Evolutionary conservation across 257 asterid genomes (phyloP).

Genomic region (Plantago elongata): DNA sequence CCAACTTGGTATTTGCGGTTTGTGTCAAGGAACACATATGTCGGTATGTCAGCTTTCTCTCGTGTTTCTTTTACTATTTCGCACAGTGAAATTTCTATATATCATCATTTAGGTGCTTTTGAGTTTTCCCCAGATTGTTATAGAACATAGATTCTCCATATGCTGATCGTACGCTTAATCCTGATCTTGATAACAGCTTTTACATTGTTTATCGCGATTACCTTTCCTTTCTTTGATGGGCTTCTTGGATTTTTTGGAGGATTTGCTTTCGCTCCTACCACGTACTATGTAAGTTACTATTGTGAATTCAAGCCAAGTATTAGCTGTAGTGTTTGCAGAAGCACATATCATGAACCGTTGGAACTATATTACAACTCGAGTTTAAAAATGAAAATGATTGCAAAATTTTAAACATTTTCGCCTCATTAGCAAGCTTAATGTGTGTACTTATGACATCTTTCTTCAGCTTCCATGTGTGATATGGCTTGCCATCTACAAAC

Average conservation of each 20-base stretch:
- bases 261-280: constrained; percentile 31
- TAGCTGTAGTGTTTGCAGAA: too few species aligned
- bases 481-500: constrained; percentile 43
- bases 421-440: background rate
- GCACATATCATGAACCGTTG: too few species aligned
- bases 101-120: too few species aligned
- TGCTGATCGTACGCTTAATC: background rate
- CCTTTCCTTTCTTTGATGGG: constrained; percentile 32
- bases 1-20: constrained; percentile 28
- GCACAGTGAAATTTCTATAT: too few species aligned
- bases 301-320: too few species aligned
- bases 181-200: constrained; percentile 15
- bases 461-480: constrained; percentile 46
- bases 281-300: constrained; percentile 24
- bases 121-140: too few species aligned
- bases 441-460: background rate
- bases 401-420: background rate
- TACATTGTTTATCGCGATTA: constrained; percentile 27
- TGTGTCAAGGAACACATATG: constrained; percentile 30
- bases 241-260: constrained; percentile 31
- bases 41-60: constrained; percentile 28
- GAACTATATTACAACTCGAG: too few species aligned
- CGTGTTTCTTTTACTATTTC: background rate
- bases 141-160: too few species aligned
- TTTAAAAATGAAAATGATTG: too few species aligned